These are phyloP conservation scores for Chaetomium sp. DNA, from an alignment of 2,329 filamentous ascomycete genomes.

Conservation along the genomic window DNA sequence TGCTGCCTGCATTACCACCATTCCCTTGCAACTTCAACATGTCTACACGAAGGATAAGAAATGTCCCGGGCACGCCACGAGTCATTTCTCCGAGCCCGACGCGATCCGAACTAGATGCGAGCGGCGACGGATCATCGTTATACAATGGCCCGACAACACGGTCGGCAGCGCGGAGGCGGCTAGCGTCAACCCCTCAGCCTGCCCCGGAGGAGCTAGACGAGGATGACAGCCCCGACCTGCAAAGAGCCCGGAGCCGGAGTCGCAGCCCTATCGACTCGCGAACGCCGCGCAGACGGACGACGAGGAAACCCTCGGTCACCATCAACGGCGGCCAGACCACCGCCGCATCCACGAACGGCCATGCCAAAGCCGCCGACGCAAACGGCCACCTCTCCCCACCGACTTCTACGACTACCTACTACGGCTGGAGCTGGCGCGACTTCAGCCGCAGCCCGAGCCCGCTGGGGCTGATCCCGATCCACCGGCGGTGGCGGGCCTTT, in stretches of 20 bases:
- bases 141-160: conserved; percentile 77
- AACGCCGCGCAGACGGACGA: conserved; percentile 56
- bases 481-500: conserved; percentile 86
- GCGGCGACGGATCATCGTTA: conserved; percentile 52
- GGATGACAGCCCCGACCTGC: conserved; percentile 55
- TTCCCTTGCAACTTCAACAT: conserved; percentile 58
- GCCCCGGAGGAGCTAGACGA: conserved; percentile 62
- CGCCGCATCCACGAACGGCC: conserved; percentile 24
- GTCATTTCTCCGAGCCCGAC: conserved; percentile 89
- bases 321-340: conserved; percentile 20
- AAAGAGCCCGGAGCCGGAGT: conserved; percentile 69
- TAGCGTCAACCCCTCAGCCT: conserved; percentile 55
- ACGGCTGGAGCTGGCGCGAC: conserved; percentile 78
- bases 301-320: conserved; percentile 38
- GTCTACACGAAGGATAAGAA: conserved; percentile 53
- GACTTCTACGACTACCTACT: conserved; percentile 50
- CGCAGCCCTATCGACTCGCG: conserved; percentile 64
- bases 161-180: conserved; percentile 66
- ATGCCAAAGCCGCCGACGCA: conserved; percentile 20
- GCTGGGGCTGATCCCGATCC: conserved; percentile 91
- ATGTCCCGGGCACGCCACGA: conserved; percentile 76
- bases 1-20: conserved; percentile 59
- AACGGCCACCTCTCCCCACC: conserved; percentile 75
- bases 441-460: conserved; percentile 91
- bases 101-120: conserved; percentile 59